Base-by-base conservation (phyloP, 495 filamentous ascomycete genomes). In the Neurospora sp. region DNA sequence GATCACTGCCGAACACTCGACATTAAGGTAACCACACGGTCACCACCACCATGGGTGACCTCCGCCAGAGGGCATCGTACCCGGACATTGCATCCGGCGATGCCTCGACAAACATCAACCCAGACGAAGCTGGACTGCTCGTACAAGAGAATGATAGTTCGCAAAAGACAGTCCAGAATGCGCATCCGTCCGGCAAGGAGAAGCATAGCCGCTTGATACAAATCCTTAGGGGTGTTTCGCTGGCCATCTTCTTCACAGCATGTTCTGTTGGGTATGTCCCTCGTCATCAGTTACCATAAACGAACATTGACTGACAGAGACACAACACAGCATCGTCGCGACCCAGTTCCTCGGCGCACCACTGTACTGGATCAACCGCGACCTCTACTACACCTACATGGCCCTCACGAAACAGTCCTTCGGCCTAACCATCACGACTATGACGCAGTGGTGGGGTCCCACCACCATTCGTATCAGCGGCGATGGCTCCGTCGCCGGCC, bases 391-490 rank as follows among this genome's bases (percentile, higher is more conserved):
- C 79, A 85, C 90, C 62, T 93, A 90, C 81, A 94, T 94, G 88
- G 88, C 92, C 39, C 77, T 92, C 75, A 92, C 91, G 1, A 95
- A 96, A 79, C 87, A 90, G 73, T 88, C 85, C 40, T 95, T 94
- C 79, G 92, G 92, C 37, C 80, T 95, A 6, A 76, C 92, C 35
- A 88, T 90, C 72, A 92, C 89, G 14, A 92, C 89, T 27, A 89
- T 94, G 84, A 94, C 92, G 23, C 87, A 94, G 74, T 93, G 91
- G 90, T 96, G 91, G 91, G 88, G 87, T 69, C 93, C 93, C 9
- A 94, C 91, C 3, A 82, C 88, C 12, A 88, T 96, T 66, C 86
- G 91, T 62, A 89, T 95, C 72, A 93, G 91, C 79, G 92, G 92
- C 9, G 91, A 94, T 82, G 86, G 86, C 73, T 91, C 87, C 72